Conservation (phyloP, 2,329 filamentous ascomycete genomes). For the Colletotrichum sp. region DNA sequence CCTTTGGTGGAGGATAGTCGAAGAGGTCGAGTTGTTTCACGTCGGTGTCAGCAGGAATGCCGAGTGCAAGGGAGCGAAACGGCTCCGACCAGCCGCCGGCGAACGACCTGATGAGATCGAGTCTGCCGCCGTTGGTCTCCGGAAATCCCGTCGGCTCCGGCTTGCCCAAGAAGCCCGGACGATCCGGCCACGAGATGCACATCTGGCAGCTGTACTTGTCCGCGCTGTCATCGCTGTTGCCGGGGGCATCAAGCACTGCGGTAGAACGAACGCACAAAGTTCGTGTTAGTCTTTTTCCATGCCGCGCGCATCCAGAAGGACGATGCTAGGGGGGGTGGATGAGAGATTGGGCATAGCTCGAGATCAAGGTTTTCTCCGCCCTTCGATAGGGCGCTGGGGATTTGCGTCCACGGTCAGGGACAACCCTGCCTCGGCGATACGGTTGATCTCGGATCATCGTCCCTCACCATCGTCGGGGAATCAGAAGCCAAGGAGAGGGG, state of each 20-base stretch:
- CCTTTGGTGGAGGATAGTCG: constrained; percentile 49
- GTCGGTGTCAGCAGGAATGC: constrained; percentile 44
- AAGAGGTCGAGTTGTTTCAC: constrained; percentile 50
- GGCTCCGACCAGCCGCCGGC: constrained; percentile 54
- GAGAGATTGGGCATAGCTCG: neutral
- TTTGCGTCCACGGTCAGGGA: neutral
- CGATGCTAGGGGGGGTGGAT: neutral
- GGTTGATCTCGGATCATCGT: neutral
- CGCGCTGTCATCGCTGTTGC: constrained; percentile 37
- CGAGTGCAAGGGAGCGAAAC: constrained; percentile 45
- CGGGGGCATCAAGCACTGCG: constrained; percentile 53
- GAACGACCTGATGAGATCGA: constrained; percentile 47
- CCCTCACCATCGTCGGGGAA: neutral
- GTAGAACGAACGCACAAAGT: neutral
- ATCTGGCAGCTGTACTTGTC: constrained; percentile 50
- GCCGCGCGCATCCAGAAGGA: neutral
- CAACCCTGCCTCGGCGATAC: neutral
- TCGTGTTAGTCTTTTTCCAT: neutral
- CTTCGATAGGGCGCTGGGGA: neutral
- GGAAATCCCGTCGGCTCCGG: constrained; percentile 43
- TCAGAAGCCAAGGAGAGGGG: neutral
- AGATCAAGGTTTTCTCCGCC: neutral
- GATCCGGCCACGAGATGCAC: constrained; percentile 55
- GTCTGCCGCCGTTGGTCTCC: constrained; percentile 36
- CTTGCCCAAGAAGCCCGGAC: constrained; percentile 34